Evolutionary conservation across 148 eudicot genomes (phyloP), one percentile per base, ranked within the genome.

Genomic region (Heliamphora exappendiculata): DNA sequence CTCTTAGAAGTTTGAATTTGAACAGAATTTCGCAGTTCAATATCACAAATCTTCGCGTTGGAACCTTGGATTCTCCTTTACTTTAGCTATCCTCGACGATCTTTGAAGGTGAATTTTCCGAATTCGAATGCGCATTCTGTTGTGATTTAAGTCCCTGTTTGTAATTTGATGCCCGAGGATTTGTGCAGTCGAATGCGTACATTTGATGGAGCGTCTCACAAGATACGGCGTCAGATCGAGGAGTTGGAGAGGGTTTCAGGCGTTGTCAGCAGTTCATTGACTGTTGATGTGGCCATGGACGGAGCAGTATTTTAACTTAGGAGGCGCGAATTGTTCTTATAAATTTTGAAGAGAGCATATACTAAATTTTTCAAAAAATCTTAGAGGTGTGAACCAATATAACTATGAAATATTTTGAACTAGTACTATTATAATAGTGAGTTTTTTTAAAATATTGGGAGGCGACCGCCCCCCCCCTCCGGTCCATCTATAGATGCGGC

Each of bases 211-310:
- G 41, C 62, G 64, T 91, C 97, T 28, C 97, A 91, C 77, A 95
- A 95, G 89, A 93, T 93, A 72, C 83, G 99, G 79, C 92, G 99
- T 75, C 99, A 95, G 91, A 91, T 95, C 78, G 99, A 95, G 82
- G 99, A 95, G 58, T 68, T 93, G 85, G 99, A 91, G 87, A 89
- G 78, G 86, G 88, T 88, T 39, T 89, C 96, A 0, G 94, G 98
- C 4, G 92, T 89, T 67, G 73, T 86, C 76, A 88, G 85, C 47
- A 91, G 92, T 74, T 84, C 91, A 51, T 88, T 93, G 83, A 89
- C 94, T 19, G 98, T 93, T 41, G 98, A 93, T 47, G n/a, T n/a
- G n/a, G n/a, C n/a, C n/a, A n/a, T n/a, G n/a, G n/a, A n/a, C n/a
- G n/a, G n/a, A n/a, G n/a, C n/a, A n/a, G n/a, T n/a, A n/a, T n/a